Conservation (phyloP, 768 basidiomycete species). For the Pleurotus platypus region DNA sequence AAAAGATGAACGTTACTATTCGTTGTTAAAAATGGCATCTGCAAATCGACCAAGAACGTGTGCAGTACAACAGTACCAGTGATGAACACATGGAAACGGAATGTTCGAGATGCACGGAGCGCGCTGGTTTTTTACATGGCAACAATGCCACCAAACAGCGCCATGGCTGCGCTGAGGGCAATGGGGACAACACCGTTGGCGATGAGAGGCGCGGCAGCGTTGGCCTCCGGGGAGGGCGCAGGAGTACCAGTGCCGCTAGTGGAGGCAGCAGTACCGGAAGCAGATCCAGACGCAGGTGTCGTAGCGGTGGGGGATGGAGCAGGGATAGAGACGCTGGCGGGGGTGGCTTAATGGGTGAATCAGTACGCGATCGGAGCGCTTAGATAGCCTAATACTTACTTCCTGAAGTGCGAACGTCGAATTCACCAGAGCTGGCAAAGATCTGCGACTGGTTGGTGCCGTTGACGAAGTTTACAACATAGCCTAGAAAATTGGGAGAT, state of each 20-base stretch:
- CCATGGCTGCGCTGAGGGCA: conserved; percentile 5
- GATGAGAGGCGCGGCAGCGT: not conserved
- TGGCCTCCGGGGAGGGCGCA: not conserved
- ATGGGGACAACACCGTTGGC: not conserved
- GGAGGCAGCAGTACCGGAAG: not conserved
- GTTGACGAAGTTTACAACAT: conserved; percentile 6
- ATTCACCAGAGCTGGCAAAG: not conserved
- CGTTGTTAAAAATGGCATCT: not conserved
- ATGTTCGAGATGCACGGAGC: not conserved
- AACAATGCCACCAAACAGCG: not conserved
- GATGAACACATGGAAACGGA: not conserved
- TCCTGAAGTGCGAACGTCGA: conserved; percentile 3
- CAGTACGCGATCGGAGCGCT: not conserved
- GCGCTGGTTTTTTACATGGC: conserved; percentile 2
- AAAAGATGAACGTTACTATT: not conserved
- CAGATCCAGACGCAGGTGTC: not conserved
- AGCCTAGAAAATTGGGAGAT: not conserved
- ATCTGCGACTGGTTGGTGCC: not conserved
- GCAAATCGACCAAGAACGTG: not conserved
- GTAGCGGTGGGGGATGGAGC: conserved; percentile 1
- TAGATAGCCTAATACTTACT: not conserved
- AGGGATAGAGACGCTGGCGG: conserved; percentile 4
- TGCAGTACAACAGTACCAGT: not conserved
- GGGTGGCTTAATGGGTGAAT: not conserved
- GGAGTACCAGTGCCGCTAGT: not conserved